Conservation (phyloP, 495 filamentous ascomycete species). For the Hypoxylon fuscum region DNA sequence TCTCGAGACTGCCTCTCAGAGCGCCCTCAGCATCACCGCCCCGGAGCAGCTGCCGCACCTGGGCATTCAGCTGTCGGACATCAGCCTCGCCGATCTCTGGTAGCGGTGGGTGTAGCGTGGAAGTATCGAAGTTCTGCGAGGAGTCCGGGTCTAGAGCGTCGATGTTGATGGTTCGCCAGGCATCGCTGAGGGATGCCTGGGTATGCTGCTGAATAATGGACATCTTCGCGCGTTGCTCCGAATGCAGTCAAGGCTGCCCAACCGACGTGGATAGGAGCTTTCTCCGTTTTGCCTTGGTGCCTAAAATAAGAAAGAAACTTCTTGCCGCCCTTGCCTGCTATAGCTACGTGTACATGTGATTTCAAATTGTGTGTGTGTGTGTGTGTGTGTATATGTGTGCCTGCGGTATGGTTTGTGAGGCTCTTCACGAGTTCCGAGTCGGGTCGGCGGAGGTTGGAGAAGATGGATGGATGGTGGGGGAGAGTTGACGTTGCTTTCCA, state of each 20-base stretch:
- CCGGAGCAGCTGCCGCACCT: constrained; percentile 85
- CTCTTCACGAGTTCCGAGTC: constrained; percentile 17
- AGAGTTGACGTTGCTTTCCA: constrained; percentile 37
- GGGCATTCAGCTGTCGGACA: constrained; percentile 73
- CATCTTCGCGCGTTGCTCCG: constrained; percentile 50
- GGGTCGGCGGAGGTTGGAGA: constrained; percentile 28
- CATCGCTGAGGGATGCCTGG: constrained; percentile 59
- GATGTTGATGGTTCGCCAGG: constrained; percentile 94
- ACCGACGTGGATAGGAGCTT: constrained; percentile 6
- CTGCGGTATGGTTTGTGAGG: too few relatives aligned
- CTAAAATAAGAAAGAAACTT: constrained; percentile 16
- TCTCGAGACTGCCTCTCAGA: constrained; percentile 79
- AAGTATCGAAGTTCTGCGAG: constrained; percentile 83
- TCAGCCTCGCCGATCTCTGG: constrained; percentile 73
- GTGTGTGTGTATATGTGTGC: constrained; percentile 3
- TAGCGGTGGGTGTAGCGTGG: constrained; percentile 77
- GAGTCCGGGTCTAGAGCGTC: constrained; percentile 90
- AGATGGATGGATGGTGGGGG: constrained; percentile 15
- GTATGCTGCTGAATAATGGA: constrained; percentile 67
- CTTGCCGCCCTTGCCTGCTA: constrained; percentile 28
- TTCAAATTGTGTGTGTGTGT: constrained; percentile 1
- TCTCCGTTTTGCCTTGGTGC: constrained; percentile 20
- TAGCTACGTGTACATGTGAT: constrained; percentile 36
- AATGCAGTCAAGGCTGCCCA: constrained; percentile 27
- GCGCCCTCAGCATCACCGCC: constrained; percentile 87